These are phyloP conservation scores for Strigomonas culicis DNA, from an alignment of 208 protist genomes.

Conservation along the genomic window DNA sequence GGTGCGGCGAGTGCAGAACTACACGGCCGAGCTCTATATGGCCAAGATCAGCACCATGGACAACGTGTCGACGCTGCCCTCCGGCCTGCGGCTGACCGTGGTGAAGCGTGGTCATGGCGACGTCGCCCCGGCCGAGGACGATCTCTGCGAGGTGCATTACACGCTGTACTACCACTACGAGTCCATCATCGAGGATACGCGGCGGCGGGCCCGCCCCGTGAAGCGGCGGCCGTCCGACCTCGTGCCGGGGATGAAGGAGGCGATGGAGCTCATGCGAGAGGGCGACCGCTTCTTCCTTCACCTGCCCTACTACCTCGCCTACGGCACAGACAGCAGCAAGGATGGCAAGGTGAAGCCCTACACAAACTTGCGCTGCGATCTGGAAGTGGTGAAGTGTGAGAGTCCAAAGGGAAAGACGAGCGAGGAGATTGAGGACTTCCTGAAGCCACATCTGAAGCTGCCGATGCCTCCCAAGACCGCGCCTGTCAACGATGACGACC, in stretches of 20 bases:
- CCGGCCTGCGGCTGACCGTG: constrained; percentile 64
- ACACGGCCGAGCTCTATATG: constrained; percentile 44
- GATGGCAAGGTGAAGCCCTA: constrained; percentile 32
- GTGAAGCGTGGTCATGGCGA: constrained; percentile 42
- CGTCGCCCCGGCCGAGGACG: constrained; percentile 35
- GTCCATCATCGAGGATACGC: constrained; percentile 53
- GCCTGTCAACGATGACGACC: constrained; percentile 24
- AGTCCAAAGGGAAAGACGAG: constrained; percentile 37
- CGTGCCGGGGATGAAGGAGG: constrained; percentile 60
- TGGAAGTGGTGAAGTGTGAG: constrained; percentile 57
- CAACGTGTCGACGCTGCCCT: constrained; percentile 64
- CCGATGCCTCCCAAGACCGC: constrained; percentile 30
- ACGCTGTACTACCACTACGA: constrained; percentile 43
- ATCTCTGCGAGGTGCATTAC: constrained; percentile 76
- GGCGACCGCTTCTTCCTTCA: constrained; percentile 77
- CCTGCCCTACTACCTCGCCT: constrained; percentile 67
- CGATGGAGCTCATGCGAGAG: constrained; percentile 84
- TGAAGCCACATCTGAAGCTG: constrained; percentile 38
- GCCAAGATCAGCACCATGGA: constrained; percentile 22
- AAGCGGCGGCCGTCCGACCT: constrained; percentile 49
- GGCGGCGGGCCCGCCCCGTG: constrained; percentile 39
- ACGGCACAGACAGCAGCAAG: constrained; percentile 44
- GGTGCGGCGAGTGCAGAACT: constrained; percentile 43
- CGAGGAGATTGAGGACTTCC: constrained; percentile 52
- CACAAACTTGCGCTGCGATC: constrained; percentile 52